phyloP scores from a whole-genome alignment of 148 eudicot species.

The Rhododendron kiyosumense region DNA sequence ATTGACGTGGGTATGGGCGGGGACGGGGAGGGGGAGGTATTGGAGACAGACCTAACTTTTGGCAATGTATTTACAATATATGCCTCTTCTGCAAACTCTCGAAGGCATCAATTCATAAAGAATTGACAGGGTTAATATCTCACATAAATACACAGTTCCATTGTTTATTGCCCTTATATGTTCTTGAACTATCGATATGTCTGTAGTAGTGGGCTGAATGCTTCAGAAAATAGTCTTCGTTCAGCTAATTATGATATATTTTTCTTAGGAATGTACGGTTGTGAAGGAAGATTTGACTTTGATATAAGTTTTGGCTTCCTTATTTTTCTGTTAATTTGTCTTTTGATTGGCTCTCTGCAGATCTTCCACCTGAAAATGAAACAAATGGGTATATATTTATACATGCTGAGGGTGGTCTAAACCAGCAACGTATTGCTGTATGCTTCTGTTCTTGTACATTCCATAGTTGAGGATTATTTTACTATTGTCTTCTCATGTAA shows the following conservation, averaged over 20 bases:
- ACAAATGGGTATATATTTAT: slow-evolving; percentile 96
- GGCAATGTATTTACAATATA: neutral
- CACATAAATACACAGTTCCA: neutral
- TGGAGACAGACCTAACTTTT: neutral
- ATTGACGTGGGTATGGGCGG: neutral
- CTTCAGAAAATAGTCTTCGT: neutral
- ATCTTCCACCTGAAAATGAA: slow-evolving; percentile 77
- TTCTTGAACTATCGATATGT: neutral
- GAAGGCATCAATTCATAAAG: neutral
- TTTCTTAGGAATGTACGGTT: too few relatives aligned
- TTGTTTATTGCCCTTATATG: neutral
- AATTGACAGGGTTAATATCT: neutral
- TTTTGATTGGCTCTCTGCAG: slow-evolving; percentile 37
- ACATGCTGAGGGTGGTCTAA: slow-evolving; percentile 98
- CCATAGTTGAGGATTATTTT: neutral
- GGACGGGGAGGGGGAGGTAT: neutral
- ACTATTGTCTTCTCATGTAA: neutral
- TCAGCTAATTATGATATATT: neutral
- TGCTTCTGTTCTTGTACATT: slow-evolving; percentile 22
- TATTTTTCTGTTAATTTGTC: neutral
- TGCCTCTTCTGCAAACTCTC: neutral
- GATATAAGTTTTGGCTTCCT: neutral
- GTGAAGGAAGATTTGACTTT: neutral
- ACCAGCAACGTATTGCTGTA: slow-evolving; percentile 99
- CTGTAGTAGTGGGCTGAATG: neutral